Conservation (phyloP, 441 rosid species). For the Brassica hybrid region DNA sequence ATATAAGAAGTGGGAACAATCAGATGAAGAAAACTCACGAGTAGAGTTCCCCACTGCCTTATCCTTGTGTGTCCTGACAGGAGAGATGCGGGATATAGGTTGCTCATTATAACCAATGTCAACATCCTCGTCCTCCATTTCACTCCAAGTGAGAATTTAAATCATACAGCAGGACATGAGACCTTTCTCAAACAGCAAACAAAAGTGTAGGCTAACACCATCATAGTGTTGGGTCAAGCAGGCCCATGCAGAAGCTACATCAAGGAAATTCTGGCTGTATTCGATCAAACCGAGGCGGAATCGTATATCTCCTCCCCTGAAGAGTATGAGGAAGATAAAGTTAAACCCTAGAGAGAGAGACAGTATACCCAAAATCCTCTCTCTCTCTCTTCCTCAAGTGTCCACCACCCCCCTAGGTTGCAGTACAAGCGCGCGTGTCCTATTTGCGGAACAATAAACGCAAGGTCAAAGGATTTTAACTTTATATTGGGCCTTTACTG, state of each 20-base stretch:
- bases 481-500: too few species aligned
- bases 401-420: too few species aligned
- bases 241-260: slow-evolving; percentile 65
- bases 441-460: too few species aligned
- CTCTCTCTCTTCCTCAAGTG: too few species aligned
- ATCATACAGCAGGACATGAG: not conserved
- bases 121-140: too few species aligned
- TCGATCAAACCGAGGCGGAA: slow-evolving; percentile 7
- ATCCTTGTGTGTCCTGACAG: slow-evolving; percentile 48
- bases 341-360: slow-evolving; percentile 31
- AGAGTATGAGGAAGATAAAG: not conserved
- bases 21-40: slow-evolving; percentile 41
- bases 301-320: not conserved
- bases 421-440: too few species aligned
- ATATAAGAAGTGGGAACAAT: too few species aligned
- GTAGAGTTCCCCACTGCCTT: slow-evolving; percentile 57
- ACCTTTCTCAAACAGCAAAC: slow-evolving; percentile 15
- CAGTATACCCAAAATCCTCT: too few species aligned
- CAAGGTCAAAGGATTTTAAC: too few species aligned
- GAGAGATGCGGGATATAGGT: too few species aligned
- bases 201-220: too few species aligned
- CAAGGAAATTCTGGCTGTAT: slow-evolving; percentile 20
- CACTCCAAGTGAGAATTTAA: slow-evolving; percentile 32
- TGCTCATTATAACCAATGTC: slow-evolving; percentile 72
- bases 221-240: slow-evolving; percentile 60